A percentile compares a stretch with the other conserved stretches of the same genome.
phyloP scores from a whole-genome alignment of 1,139 yeast species.

The Hyphopichia fennica region DNA sequence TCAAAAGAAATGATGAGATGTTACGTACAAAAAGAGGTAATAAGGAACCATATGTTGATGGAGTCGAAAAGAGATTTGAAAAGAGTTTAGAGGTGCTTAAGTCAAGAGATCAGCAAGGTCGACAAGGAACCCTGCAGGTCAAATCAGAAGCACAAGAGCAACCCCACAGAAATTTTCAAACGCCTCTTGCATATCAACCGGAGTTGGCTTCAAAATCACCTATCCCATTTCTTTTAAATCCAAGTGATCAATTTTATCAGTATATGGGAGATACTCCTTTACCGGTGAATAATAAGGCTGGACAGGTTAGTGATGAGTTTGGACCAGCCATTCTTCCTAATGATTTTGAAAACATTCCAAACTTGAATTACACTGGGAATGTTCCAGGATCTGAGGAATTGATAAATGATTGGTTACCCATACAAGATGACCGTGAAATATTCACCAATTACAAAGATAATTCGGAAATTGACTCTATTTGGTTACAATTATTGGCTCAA shows the following conservation, averaged over 20 bases:
- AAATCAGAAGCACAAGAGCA: neutral
- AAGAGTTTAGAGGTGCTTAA: too few relatives aligned
- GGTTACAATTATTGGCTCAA: conserved; percentile 2
- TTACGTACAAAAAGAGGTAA: neutral
- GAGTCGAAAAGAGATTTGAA: neutral
- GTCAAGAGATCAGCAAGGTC: too few relatives aligned
- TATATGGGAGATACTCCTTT: neutral
- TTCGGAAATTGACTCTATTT: conserved; percentile 1
- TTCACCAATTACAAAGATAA: neutral
- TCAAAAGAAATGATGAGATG: neutral
- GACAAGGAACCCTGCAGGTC: neutral
- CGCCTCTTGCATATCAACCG: too few relatives aligned
- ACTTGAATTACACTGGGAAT: neutral
- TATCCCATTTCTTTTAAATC: neutral
- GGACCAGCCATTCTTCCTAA: neutral
- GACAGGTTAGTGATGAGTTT: neutral
- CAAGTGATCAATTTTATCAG: neutral
- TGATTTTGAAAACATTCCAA: conserved; percentile 3
- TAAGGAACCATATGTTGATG: neutral
- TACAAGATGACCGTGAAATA: neutral
- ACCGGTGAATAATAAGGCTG: neutral
- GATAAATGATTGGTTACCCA: neutral
- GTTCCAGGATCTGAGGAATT: neutral
- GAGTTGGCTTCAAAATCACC: neutral
- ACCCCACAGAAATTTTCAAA: too few relatives aligned